These are phyloP conservation scores for Brassica incana DNA, from an alignment of 345 rosid genomes.

Conservation along the genomic window DNA sequence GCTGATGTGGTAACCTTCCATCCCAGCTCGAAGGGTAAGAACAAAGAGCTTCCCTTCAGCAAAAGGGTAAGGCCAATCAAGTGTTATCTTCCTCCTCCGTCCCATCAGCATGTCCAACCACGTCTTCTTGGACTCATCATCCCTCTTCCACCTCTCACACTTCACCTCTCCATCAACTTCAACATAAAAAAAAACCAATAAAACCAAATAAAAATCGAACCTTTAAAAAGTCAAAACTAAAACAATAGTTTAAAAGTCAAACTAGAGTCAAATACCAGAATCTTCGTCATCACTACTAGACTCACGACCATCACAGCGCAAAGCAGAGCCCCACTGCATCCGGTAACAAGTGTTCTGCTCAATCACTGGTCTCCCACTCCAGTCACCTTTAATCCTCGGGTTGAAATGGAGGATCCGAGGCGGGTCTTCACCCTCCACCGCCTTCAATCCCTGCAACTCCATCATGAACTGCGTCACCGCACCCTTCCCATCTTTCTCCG, in stretches of 20 bases:
- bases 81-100: slow-evolving; percentile 50
- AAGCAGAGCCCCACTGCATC: slow-evolving; percentile 74
- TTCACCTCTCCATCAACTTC: slow-evolving; percentile 84
- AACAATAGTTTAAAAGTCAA: too few relatives aligned
- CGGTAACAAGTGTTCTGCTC: slow-evolving; percentile 75
- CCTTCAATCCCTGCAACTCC: slow-evolving; percentile 70
- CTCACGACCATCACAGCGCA: slow-evolving; percentile 75
- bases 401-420: slow-evolving; percentile 73
- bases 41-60: slow-evolving; percentile 77
- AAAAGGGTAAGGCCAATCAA: slow-evolving; percentile 93
- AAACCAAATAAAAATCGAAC: too few relatives aligned
- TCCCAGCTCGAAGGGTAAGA: slow-evolving; percentile 83
- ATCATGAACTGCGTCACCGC: slow-evolving; percentile 82
- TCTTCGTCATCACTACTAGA: slow-evolving; percentile 72
- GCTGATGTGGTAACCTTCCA: slow-evolving; percentile 89
- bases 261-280: slow-evolving; percentile 46
- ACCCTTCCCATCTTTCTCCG: slow-evolving; percentile 54
- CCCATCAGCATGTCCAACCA: slow-evolving; percentile 85
- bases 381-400: slow-evolving; percentile 69
- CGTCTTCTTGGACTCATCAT: slow-evolving; percentile 63
- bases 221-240: too few relatives aligned
- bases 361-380: slow-evolving; percentile 70
- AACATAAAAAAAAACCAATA: neutral
- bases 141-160: slow-evolving; percentile 88
- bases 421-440: slow-evolving; percentile 70